Evolutionary conservation across 148 eudicot genomes (phyloP), one percentile per base, ranked within the genome.

Genomic region (Arbutus unedo): DNA sequence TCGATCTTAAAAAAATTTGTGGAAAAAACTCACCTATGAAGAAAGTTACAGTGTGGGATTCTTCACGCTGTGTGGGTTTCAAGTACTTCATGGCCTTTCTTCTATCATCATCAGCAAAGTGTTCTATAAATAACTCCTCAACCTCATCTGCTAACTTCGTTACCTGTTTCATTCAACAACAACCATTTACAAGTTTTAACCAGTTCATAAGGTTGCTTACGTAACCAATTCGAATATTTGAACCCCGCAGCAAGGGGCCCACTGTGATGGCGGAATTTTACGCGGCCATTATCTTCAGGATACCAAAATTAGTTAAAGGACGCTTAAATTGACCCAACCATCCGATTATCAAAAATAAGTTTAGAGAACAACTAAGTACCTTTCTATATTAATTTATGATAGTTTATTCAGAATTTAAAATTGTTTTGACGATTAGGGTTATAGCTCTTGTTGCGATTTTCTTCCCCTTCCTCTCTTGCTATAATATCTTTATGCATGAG

Each of bases 11-110:
- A 9, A 50, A 9, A 70, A 66, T 54, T 54, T 4, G 19, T 53
- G 38, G 43, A 83, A 67, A 72, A 64, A 72, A 25, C 95, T 91
- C 83, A 96, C 98, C 99, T 54, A 90, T 96, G 84, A 96, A 96
- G 90, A 94, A 96, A 50, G 98, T 96, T 13, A 93, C 90, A 23
- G 93, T 84, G 86, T 96, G 99, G 6, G 99, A 96, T 73, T 94
- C 99, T 86, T 90, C 91, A 49, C 86, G 90, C 78, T 92, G 99
- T 67, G 91, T 89, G 13, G 98, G 99, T 78, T 90, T 96, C 16
- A 96, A 93, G 89, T 96, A 96, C 76, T 89, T 94, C 99, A 94
- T 94, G 70, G 98, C 99, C 84, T 91, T 96, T 62, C 91, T 89
- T 86, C 83, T 89, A 82, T 96, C 93, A 82, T 94, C 99, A 81